Evolutionary conservation across 306 rosid genomes (phyloP), one percentile per base, ranked within the genome.

Genomic region (Urtica urens): DNA sequence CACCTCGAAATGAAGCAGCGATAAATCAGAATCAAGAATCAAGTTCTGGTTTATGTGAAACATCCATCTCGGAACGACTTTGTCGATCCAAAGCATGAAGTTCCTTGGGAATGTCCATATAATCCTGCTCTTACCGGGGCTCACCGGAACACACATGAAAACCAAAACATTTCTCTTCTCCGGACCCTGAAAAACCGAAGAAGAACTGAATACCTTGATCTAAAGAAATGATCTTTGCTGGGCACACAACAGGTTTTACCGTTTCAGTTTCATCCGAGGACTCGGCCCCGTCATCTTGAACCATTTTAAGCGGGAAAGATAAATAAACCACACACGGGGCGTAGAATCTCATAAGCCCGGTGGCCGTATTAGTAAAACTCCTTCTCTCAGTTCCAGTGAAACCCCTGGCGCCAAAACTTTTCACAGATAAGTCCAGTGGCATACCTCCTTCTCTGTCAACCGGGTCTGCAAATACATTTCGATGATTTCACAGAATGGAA

Each of bases 371-470:
- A n/a, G n/a, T n/a, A 23, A 19, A 65, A 80, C 31, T 66, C 85
- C 42, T 75, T n/a, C n/a, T n/a, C n/a, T n/a, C n/a, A n/a, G n/a
- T 17, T 57, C 79, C 94, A 7, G 18, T 24, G 63, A 77, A 85
- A 34, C 99, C 99, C 60, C 77, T 62, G 49, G 54, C 10, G 63
- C 73, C 93, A 23, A 75, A 63, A 63, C 54, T 68, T 24, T 56
- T 65, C 42, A 90, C 46, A 1, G 34, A 24, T 70, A 90, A 4
- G 12, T 90, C 79, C 39, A 85, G 69, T 15, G 95, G 99, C 67
- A 67, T 77, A 23, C 99, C 99, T n/a, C 99, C 99, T 79, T 90
- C 95, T 78, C 92, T 90, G 57, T 90, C 99, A 62, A 42, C 70
- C 59, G 75, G 85, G 47, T 13, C 95, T 65, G 95, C 64, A 46